Evolutionary conservation across 2,329 filamentous ascomycete genomes (phyloP).

Genomic region (Tetracladium maxilliforme): DNA sequence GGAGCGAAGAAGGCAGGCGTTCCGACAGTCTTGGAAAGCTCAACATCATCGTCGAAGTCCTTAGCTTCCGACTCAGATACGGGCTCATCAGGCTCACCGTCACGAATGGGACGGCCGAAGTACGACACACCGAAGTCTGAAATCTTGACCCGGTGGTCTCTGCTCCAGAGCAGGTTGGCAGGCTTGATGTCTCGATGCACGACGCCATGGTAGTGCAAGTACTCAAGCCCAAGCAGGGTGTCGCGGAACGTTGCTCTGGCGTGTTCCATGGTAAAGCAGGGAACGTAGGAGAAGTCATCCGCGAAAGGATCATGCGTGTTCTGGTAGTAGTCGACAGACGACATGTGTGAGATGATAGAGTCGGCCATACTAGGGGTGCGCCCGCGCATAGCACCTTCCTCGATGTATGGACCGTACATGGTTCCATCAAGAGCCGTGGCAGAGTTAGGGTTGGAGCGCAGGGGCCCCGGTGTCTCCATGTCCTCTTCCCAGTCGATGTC

Average conservation of each 20-base stretch:
- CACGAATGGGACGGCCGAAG: slow-evolving; percentile 74
- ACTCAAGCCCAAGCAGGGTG: slow-evolving; percentile 84
- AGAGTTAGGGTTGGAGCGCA: slow-evolving; percentile 32
- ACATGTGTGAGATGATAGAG: slow-evolving; percentile 59
- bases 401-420: slow-evolving; percentile 58
- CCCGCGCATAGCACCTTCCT: slow-evolving; percentile 40
- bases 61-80: slow-evolving; percentile 69
- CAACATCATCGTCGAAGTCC: slow-evolving; percentile 83
- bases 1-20: slow-evolving; percentile 97
- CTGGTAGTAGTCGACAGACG: slow-evolving; percentile 43
- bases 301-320: slow-evolving; percentile 52
- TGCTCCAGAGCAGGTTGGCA: slow-evolving; percentile 81
- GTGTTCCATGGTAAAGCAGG: slow-evolving; percentile 76
- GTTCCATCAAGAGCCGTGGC: slow-evolving; percentile 55
- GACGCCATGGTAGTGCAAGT: slow-evolving; percentile 77
- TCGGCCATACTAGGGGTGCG: slow-evolving; percentile 71
- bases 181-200: slow-evolving; percentile 79
- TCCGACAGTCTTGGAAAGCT: slow-evolving; percentile 95
- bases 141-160: slow-evolving; percentile 81
- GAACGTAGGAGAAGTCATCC: slow-evolving; percentile 86
- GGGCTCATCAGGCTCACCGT: slow-evolving; percentile 64
- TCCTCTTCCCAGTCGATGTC: slow-evolving; percentile 31
- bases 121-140: slow-evolving; percentile 98
- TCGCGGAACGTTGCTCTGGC: slow-evolving; percentile 80
- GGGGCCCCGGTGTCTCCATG: slow-evolving; percentile 34